phyloP scores from a whole-genome alignment of 495 filamentous ascomycete species.

The Trichoderma virens region DNA sequence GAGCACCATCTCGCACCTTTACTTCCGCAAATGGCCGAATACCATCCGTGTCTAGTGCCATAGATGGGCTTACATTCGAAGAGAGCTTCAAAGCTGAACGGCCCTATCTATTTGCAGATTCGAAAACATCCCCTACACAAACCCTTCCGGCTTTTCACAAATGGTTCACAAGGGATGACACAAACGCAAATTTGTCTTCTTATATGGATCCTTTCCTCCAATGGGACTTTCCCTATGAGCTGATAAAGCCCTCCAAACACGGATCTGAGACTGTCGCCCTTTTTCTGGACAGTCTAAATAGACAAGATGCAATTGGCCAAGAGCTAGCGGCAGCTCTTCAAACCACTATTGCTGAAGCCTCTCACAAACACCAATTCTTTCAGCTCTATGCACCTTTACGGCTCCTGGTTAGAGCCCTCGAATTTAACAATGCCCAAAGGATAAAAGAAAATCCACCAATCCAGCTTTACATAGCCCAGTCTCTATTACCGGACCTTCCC shows the following conservation, averaged over 20 bases:
- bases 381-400: constrained; percentile 30
- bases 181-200: background rate
- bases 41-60: background rate
- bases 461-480: constrained; percentile 77
- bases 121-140: background rate
- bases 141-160: background rate
- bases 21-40: background rate
- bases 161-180: background rate
- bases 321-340: background rate
- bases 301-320: background rate
- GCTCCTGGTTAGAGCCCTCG: constrained; percentile 27
- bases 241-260: background rate
- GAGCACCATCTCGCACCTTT: background rate
- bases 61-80: background rate
- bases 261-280: background rate
- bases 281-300: background rate
- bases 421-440: constrained; percentile 21
- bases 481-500: constrained; percentile 59
- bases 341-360: background rate
- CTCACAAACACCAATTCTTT: constrained; percentile 17
- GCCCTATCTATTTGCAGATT: background rate
- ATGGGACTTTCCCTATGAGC: background rate
- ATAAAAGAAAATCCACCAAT: constrained; percentile 18
- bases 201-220: background rate
- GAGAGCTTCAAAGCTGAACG: background rate